Conservation (phyloP, 1,284 basidiomycete species). For the Apiotrichum laibachii region DNA sequence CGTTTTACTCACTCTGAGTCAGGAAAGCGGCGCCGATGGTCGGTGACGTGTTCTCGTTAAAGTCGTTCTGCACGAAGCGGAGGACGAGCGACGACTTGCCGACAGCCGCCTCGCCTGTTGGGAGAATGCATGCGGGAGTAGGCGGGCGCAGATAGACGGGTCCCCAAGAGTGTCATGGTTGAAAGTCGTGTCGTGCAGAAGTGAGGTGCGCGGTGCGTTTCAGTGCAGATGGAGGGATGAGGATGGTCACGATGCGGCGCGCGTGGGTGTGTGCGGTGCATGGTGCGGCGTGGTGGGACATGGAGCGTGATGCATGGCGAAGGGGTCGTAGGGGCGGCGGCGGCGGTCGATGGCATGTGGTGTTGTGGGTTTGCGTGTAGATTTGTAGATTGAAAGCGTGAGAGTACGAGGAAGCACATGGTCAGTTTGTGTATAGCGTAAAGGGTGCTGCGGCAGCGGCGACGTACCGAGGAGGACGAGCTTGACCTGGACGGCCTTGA, state of each 20-base stretch:
- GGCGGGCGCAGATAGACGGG: too few relatives aligned
- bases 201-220: too few relatives aligned
- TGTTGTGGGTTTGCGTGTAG: too few relatives aligned
- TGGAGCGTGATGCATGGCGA: neutral
- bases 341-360: too few relatives aligned
- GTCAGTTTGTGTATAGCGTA: neutral
- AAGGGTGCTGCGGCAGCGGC: neutral
- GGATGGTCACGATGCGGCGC: too few relatives aligned
- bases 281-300: neutral
- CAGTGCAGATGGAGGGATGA: too few relatives aligned
- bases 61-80: slow-evolving; percentile 70
- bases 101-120: slow-evolving; percentile 90
- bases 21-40: slow-evolving; percentile 93
- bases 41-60: slow-evolving; percentile 58
- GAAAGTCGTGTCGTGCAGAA: too few relatives aligned
- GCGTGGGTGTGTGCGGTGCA: neutral
- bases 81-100: slow-evolving; percentile 99
- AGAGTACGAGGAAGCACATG: neutral
- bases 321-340: neutral
- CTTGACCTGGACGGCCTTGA: slow-evolving; percentile 88
- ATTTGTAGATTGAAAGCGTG: too few relatives aligned
- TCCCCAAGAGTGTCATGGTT: neutral
- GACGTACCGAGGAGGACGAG: slow-evolving; percentile 75
- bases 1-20: slow-evolving; percentile 45
- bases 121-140: neutral